phyloP scores from a whole-genome alignment of 73 alveolate genomes.

The Breviolum minutum region DNA sequence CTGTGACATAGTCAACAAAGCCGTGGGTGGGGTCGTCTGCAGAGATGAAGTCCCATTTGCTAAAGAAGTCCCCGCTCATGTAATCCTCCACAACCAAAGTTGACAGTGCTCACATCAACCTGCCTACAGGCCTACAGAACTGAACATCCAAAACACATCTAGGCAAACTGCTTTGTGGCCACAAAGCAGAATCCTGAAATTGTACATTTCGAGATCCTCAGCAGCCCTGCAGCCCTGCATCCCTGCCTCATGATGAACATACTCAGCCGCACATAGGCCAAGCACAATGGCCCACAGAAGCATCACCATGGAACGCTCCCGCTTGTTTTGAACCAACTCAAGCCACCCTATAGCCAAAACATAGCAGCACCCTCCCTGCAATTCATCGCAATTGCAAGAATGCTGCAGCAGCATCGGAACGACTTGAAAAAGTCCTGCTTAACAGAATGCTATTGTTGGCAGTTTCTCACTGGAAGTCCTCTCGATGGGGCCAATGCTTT shows the following conservation, averaged over 20 bases:
- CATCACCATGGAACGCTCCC: not conserved
- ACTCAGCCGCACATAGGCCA: conserved; percentile 29
- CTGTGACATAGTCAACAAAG: conserved; percentile 73
- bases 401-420: not conserved
- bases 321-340: too few species aligned
- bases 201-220: too few species aligned
- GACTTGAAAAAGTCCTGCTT: not conserved
- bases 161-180: not conserved
- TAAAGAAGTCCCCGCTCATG: conserved; percentile 50
- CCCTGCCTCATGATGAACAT: conserved; percentile 55
- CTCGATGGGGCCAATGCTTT: conserved; percentile 39
- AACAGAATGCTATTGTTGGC: not conserved
- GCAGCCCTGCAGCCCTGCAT: too few species aligned
- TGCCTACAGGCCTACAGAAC: not conserved
- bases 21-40: conserved; percentile 84
- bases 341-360: too few species aligned
- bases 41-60: conserved; percentile 74
- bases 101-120: not conserved
- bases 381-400: too few species aligned
- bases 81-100: conserved; percentile 6
- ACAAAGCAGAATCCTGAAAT: too few species aligned
- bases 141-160: not conserved
- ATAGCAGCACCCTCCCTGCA: too few species aligned
- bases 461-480: not conserved
- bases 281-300: not conserved